Base-by-base conservation (phyloP, 768 basidiomycete species). In the Rhizopogon vinicolor region DNA sequence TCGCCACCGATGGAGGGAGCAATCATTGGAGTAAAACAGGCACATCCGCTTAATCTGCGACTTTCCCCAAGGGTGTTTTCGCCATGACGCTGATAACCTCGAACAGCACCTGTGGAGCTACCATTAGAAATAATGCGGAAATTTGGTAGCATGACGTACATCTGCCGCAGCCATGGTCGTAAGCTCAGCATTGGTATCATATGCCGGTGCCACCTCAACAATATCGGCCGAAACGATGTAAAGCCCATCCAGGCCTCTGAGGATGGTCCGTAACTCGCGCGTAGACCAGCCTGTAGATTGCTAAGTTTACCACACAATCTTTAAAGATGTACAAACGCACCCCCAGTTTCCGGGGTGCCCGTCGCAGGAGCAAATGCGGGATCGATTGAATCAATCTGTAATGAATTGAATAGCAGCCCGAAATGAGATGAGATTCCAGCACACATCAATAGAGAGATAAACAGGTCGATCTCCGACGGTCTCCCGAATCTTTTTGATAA, bases 121-220 rank as follows among this genome's bases (percentile, higher is more conserved):
- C 63, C 4, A 29, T 16, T n/a, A 42, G 31, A 29, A 40, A 35
- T 29, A 4, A 19, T 14, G 35, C 52, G 44, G 44, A 29, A 45
- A 46, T 56, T 54, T 33, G 41, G 50, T 28, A 60, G 19, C 29
- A 54, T 42, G 10, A 73, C 80, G 66, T 65, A 80, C 76, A 60
- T 85, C 82, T 0, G 83, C 83, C 25, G 84, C 84, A 2, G 82
- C 81, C 75, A 85, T 81, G 10, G 81, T 80, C 3, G 84, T 85
- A 52, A 82, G 72, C 61, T 85, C 84, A 13, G 82, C 84, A 55
- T 82, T 83, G 8, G 76, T 78, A 57, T 90, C 89, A 64, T 91
- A 90, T 6, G 89, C 87, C 14, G 90, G 91, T 1, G 88, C 85
- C 22, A 92, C 91, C 65, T 93, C 91, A 44, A 93, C 91, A 43